Base-by-base conservation (phyloP, 2,329 filamentous ascomycete genomes). In the Claviceps citrina region DNA sequence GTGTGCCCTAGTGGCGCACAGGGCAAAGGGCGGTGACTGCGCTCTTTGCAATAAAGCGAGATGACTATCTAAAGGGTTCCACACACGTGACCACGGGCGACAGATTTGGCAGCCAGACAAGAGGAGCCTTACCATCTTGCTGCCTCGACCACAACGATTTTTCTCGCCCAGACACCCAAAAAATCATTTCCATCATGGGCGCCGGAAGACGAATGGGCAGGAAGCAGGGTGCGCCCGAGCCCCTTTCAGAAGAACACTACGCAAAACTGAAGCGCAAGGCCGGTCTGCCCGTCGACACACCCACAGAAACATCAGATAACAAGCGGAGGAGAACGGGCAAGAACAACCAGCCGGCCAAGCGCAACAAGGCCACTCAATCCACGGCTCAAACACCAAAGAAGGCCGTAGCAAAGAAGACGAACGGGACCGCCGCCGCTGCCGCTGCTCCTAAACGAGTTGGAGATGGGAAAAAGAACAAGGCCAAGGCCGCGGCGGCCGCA, bases 211-310 rank as follows among this genome's bases (percentile, higher is more conserved):
- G 87, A 54, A 93, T 95, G 80, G 44, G 44, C 38, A 84, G 87
- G 62, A 95, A 95, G 66, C 91, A 96, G 73, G 89, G 86, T 41
- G 71, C 81, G 48, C 91, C 91, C 40, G 75, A 81, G 54, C 71
- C 81, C 48, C 72, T 95, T 49, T 84, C 91, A 48, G 84, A 94
- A 56, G 74, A 77, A 48, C 76, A 82, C 54, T 78, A 81, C 52
- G 78, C 78, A 38, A 85, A 79, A 55, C 61, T 80, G 45, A 95
- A 96, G 73, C 76, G 87, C 58, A 96, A 96, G 68, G 76, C 76
- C 44, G 76, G 73, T 45, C 68, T 83, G 51, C 76, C 76, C 31
- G 78, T 77, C 16, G 67, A 76, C 52, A 65, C 70, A 39, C 65
- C 70, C 41, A 59, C 66, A 47, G 69, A 76, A 50, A 66, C 71